phyloP scores from a whole-genome alignment of 805 yeast species.

The Wickerhamomyces pijperi region DNA sequence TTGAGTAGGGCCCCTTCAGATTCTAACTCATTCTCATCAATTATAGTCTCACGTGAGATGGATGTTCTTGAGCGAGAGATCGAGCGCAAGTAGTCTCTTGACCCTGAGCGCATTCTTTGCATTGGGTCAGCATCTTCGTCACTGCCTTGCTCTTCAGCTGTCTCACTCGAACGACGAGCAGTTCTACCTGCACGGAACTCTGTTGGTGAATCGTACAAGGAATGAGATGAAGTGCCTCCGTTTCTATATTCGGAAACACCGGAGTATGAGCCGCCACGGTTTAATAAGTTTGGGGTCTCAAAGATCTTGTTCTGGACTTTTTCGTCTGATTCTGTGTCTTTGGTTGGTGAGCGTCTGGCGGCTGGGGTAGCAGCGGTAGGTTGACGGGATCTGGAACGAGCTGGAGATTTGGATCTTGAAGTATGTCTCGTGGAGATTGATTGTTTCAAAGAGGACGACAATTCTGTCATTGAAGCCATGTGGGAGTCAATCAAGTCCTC shows the following conservation, averaged over 20 bases:
- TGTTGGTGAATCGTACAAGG: background rate
- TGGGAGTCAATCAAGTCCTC: slow-evolving; percentile 21
- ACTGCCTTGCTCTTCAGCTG: background rate
- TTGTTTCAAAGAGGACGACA: slow-evolving; percentile 4
- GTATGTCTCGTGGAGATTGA: background rate
- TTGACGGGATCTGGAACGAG: slow-evolving; percentile 11
- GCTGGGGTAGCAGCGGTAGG: background rate
- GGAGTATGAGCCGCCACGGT: slow-evolving; percentile 70
- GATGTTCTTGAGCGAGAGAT: slow-evolving; percentile 51
- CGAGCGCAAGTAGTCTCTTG: slow-evolving; percentile 44
- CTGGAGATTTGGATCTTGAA: background rate
- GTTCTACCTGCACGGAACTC: slow-evolving; percentile 20
- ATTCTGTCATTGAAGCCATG: slow-evolving; percentile 18
- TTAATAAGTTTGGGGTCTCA: slow-evolving; percentile 44
- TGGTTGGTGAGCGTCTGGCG: background rate
- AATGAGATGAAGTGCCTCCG: slow-evolving; percentile 4
- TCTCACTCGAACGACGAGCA: slow-evolving; percentile 14
- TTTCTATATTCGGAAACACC: slow-evolving; percentile 30
- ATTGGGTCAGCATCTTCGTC: slow-evolving; percentile 9
- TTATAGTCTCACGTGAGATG: slow-evolving; percentile 16
- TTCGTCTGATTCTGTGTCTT: background rate
- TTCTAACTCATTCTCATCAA: slow-evolving; percentile 31
- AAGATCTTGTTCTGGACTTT: slow-evolving; percentile 1
- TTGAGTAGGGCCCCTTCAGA: slow-evolving; percentile 45
- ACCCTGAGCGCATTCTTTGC: slow-evolving; percentile 20